phyloP scores from a whole-genome alignment of 495 filamentous ascomycete species.

The Xylaria cubensis region DNA sequence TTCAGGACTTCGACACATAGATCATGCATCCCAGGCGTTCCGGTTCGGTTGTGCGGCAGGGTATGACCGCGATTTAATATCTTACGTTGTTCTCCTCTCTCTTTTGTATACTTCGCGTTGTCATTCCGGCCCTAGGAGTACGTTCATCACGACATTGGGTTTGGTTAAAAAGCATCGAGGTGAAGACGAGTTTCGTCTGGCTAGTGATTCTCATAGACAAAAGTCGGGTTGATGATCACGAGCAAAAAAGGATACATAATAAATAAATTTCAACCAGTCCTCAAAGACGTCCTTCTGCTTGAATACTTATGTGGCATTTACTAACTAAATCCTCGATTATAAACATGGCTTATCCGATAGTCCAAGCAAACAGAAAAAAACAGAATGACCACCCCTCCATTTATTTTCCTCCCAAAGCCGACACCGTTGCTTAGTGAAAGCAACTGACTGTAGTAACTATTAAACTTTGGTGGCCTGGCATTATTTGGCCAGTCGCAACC shows the following conservation, averaged over 20 bases:
- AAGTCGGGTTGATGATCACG: neutral
- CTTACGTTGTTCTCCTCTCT: slow-evolving; percentile 10
- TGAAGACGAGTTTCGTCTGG: neutral
- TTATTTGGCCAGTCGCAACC: neutral
- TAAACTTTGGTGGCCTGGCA: slow-evolving; percentile 1
- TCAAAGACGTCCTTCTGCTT: neutral
- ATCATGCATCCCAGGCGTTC: slow-evolving; percentile 15
- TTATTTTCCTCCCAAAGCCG: neutral
- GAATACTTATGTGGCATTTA: neutral
- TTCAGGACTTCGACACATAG: neutral
- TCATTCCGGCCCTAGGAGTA: slow-evolving; percentile 11
- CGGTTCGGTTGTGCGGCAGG: neutral
- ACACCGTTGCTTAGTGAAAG: slow-evolving; percentile 8
- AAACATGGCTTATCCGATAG: neutral
- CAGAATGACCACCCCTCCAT: neutral
- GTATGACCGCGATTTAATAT: neutral
- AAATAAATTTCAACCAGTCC: neutral
- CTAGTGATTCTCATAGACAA: neutral
- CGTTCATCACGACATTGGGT: neutral
- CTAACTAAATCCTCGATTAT: neutral
- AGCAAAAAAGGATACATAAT: neutral
- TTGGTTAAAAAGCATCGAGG: neutral
- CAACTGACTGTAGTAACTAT: slow-evolving; percentile 9
- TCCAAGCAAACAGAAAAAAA: neutral
- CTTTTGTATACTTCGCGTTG: neutral